Percentiles rank a stretch among this genome's conserved stretches.
Conservation (phyloP, 2,329 filamentous ascomycete species). For the Acrocalymma vagum region DNA sequence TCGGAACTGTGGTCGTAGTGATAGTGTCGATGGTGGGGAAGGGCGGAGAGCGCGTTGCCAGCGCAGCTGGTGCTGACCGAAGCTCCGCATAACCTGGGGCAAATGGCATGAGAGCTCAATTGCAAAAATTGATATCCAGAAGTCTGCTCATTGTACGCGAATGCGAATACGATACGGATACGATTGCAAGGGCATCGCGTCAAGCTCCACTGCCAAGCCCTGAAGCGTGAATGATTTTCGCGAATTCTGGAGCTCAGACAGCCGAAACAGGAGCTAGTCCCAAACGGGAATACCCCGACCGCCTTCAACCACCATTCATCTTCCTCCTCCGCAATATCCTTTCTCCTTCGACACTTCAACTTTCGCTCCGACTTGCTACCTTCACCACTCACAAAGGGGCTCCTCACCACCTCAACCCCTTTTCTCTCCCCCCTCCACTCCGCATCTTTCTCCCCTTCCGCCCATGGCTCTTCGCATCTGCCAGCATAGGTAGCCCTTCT, state of each 20-base stretch:
- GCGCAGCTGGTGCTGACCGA: constrained; percentile 31
- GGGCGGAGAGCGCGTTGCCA: constrained; percentile 30
- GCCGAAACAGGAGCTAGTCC: constrained; percentile 27
- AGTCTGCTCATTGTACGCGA: no score
- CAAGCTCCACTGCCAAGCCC: constrained; percentile 17
- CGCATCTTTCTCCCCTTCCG: no score
- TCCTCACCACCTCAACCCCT: constrained; percentile 1
- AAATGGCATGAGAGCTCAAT: no score
- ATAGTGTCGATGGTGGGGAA: constrained; percentile 6
- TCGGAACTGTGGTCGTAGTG: constrained; percentile 1
- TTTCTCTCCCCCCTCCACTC: constrained; percentile 16
- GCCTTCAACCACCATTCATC: constrained; percentile 24
- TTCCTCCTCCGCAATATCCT: constrained; percentile 12
- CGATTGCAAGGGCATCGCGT: constrained; percentile 4
- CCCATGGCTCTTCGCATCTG: constrained; percentile 35
- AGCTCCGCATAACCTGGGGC: constrained; percentile 38
- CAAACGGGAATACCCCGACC: constrained; percentile 23
- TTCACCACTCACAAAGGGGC: no score
- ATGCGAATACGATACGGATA: neutral
- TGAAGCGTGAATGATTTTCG: constrained; percentile 15
- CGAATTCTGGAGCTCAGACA: constrained; percentile 21
- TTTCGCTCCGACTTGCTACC: neutral
- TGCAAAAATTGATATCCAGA: no score
- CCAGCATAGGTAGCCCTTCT: constrained; percentile 23
- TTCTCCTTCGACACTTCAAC: neutral